Percentiles rank a stretch among this genome's conserved stretches.
phyloP scores from a whole-genome alignment of 2,329 filamentous ascomycete genomes.

The Tothia fuscella region DNA sequence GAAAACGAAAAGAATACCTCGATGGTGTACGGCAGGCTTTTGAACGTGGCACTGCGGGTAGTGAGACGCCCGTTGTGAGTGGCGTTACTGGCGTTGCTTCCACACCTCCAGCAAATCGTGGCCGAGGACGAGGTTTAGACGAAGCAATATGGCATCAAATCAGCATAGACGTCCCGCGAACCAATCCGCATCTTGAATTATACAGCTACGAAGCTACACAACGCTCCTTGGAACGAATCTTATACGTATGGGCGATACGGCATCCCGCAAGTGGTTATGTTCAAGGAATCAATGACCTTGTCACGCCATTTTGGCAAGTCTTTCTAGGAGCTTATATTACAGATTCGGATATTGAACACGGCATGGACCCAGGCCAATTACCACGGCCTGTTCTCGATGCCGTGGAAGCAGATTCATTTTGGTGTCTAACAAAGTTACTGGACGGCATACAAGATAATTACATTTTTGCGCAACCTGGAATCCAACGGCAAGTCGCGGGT shows the following conservation, averaged over 20 bases:
- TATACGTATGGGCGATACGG: constrained; percentile 95
- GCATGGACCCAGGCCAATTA: constrained; percentile 93
- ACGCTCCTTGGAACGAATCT: constrained; percentile 79
- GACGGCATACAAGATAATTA: constrained; percentile 99
- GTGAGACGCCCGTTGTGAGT: constrained; percentile 34
- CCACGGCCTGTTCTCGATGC: constrained; percentile 86
- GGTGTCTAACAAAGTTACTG: constrained; percentile 95
- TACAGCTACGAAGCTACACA: constrained; percentile 96
- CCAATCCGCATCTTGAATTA: constrained; percentile 87
- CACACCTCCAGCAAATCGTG: constrained; percentile 38
- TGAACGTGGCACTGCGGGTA: constrained; percentile 36
- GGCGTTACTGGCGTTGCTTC: constrained; percentile 36
- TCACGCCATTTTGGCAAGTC: constrained; percentile 96
- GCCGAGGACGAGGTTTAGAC: constrained; percentile 65
- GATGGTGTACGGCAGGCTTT: constrained; percentile 71
- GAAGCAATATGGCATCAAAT: constrained; percentile 99
- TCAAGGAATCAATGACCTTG: constrained; percentile 95
- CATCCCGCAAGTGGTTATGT: constrained; percentile 97
- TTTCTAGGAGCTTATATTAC: constrained; percentile 91
- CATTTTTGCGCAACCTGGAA: constrained; percentile 93
- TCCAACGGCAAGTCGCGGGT: constrained; percentile 83
- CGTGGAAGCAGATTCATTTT: constrained; percentile 95
- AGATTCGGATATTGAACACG: constrained; percentile 81
- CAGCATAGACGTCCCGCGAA: constrained; percentile 93
- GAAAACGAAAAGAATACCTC: constrained; percentile 92